A percentile compares a stretch with the other conserved stretches of the same genome.
Conservation (phyloP, 1,284 basidiomycete species). For the Agaricales sp. region DNA sequence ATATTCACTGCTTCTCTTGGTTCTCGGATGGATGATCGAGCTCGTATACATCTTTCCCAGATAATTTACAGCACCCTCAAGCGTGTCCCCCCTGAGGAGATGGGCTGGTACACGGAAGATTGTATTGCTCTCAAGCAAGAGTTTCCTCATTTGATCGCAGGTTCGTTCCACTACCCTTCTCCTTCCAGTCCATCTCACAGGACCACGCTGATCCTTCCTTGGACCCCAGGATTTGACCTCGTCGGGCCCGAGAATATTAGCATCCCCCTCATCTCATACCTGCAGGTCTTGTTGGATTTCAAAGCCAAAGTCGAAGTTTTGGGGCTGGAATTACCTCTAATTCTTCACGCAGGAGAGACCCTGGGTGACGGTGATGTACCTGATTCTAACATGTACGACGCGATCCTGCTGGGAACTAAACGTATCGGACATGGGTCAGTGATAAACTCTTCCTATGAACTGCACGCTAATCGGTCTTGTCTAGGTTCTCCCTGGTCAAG, state of each 20-base stretch:
- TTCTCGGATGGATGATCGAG: not conserved
- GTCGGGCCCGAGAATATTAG: conserved; percentile 67
- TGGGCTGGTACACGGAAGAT: conserved; percentile 63
- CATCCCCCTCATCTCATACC: conserved; percentile 54
- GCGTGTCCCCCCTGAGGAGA: conserved; percentile 41
- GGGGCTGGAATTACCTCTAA: conserved; percentile 61
- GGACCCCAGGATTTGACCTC: conserved; percentile 58
- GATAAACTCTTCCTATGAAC: not conserved
- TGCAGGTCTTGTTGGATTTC: conserved; percentile 53
- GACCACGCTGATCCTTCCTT: not conserved
- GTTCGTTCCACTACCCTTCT: conserved; percentile 23
- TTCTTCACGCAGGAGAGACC: conserved; percentile 77
- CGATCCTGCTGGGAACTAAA: conserved; percentile 65
- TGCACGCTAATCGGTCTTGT: not conserved
- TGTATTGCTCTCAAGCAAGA: conserved; percentile 64
- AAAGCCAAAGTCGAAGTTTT: conserved; percentile 42
- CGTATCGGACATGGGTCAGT: conserved; percentile 70
- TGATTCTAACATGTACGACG: conserved; percentile 72
- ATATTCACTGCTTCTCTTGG: conserved; percentile 6
- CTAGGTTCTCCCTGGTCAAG: conserved; percentile 60
- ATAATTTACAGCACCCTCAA: conserved; percentile 67
- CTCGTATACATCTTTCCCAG: conserved; percentile 20
- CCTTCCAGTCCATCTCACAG: conserved; percentile 1
- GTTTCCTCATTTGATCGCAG: conserved; percentile 66
- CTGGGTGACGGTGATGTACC: conserved; percentile 60